phyloP scores from a whole-genome alignment of 2,329 filamentous ascomycete species.

The Phialophora verrucosa region DNA sequence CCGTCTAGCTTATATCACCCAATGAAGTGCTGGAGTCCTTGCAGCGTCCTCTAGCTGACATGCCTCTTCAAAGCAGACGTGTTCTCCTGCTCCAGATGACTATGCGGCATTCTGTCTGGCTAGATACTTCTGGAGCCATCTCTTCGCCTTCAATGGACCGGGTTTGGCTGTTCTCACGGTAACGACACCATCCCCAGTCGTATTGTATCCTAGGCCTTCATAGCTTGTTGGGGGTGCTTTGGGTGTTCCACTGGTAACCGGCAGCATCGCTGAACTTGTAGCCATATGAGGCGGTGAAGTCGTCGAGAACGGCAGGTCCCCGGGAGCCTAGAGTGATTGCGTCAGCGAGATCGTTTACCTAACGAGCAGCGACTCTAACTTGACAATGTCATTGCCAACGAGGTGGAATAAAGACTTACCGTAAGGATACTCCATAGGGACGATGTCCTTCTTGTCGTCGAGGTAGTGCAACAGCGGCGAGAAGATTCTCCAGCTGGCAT shows the following conservation, averaged over 20 bases:
- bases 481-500: conserved; percentile 98
- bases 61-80: background rate
- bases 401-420: conserved; percentile 64
- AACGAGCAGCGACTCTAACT: background rate
- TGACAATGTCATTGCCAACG: background rate
- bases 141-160: background rate
- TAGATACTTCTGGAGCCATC: background rate
- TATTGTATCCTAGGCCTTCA: conserved; percentile 18
- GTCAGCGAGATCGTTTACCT: background rate
- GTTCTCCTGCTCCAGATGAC: background rate
- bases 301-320: conserved; percentile 92
- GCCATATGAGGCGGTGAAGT: conserved; percentile 96
- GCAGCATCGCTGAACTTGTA: conserved; percentile 99
- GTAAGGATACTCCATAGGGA: conserved; percentile 99
- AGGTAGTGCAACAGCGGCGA: conserved; percentile 96
- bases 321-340: conserved; percentile 73
- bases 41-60: background rate
- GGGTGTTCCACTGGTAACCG: conserved; percentile 91
- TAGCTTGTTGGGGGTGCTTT: conserved; percentile 44
- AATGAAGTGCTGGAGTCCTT: background rate
- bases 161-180: background rate
- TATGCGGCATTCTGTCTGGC: background rate
- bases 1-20: background rate
- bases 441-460: conserved; percentile 98
- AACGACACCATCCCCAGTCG: conserved; percentile 3